Evolutionary conservation across 345 rosid species (phyloP), one percentile per base, ranked within the genome.

Genomic region (Salix koriyanagi): DNA sequence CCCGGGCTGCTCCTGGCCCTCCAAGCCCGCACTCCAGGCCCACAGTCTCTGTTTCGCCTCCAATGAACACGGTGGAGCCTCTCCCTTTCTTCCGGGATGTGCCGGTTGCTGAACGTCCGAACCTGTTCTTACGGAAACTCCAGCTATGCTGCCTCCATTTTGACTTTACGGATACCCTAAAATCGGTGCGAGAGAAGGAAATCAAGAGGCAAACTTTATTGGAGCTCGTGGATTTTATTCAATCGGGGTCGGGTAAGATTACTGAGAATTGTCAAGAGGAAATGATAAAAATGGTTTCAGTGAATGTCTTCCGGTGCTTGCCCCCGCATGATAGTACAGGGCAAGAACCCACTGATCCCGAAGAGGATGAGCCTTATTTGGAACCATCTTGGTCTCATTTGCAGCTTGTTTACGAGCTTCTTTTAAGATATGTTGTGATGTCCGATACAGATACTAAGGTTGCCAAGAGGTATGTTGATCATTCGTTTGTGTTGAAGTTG

Each of bases 311-410:
- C 83, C 85, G 94, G 41, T 85, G 90, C 78, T 83, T 92, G 70
- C 98, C 98, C 37, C 96, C 91, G 48, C 94, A 90, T 11, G 96
- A 93, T 76, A 94, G 86, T 42, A 94, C 96, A 5, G 98, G 97
- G 10, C 97, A 92, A 76, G 94, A 85, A 67, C 79, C 81, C 26
- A 71, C 86, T 0, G 97, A 94, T 80, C 96, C 92, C 0, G 97
- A 94, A 60, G 98, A 94, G 76, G 98, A 94, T 14, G 98, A 94
- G 54, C 94, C 91, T 0, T 92, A 89, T 81, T 78, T 89, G 83
- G 98, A 94, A n/a, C 96, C 97, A 7, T 76, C 89, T 10, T 94
- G 98, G 97, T 92, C 94, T 65, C 98, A 94, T 88, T 82, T 94
- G 76, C 97, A 92, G 89, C 90, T 92, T 25, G 90, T 91, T 39